These are phyloP conservation scores for Erythrophleum fordii DNA, from an alignment of 306 rosid genomes.

Conservation along the genomic window DNA sequence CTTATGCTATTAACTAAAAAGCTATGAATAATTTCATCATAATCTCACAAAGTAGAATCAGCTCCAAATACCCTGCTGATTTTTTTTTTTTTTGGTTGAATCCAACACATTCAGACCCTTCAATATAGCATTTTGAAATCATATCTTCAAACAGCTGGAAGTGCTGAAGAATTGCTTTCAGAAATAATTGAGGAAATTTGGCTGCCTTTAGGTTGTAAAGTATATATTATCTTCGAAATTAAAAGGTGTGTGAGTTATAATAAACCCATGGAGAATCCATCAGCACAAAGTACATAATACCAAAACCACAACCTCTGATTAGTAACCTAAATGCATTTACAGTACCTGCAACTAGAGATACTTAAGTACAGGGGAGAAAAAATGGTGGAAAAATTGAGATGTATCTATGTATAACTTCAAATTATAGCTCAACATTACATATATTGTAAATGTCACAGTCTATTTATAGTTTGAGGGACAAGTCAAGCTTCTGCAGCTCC, in stretches of 20 bases:
- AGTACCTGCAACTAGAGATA: background rate
- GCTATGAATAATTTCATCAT: background rate
- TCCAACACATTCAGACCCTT: constrained; percentile 30
- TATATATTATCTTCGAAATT: constrained; percentile 10
- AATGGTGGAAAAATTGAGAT: background rate
- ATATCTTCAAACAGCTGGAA: constrained; percentile 17
- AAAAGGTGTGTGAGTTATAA: background rate
- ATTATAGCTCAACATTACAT: background rate
- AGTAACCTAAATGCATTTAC: constrained; percentile 50
- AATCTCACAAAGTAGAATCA: background rate
- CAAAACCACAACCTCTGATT: constrained; percentile 29
- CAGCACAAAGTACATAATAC: background rate
- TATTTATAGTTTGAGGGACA: constrained; percentile 86
- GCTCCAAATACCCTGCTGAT: background rate
- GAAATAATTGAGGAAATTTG: background rate
- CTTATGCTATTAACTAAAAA: background rate
- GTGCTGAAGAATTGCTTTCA: constrained; percentile 3
- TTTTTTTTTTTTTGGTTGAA: too few relatives aligned
- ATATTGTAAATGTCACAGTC: background rate
- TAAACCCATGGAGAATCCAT: too few relatives aligned
- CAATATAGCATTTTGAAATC: constrained; percentile 4
- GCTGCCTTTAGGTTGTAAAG: background rate
- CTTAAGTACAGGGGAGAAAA: background rate
- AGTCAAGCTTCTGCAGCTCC: constrained; percentile 83
- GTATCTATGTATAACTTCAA: background rate